A percentile compares a stretch with the other conserved stretches of the same genome.
These are phyloP conservation scores for Podaxis sp. DNA, from an alignment of 768 basidiomycete species.

Conservation along the genomic window DNA sequence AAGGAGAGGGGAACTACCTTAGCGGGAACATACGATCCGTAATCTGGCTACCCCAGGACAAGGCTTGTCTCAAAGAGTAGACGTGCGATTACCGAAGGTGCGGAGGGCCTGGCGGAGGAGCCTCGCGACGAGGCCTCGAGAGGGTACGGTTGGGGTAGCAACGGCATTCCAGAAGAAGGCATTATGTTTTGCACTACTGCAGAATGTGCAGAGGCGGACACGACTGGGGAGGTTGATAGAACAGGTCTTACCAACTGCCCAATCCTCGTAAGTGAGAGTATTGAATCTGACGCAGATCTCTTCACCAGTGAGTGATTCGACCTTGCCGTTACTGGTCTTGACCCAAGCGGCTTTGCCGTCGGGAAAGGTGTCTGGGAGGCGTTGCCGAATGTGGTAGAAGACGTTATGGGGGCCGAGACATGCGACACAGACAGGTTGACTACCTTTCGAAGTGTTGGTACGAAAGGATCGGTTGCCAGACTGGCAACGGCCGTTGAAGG, in stretches of 20 bases:
- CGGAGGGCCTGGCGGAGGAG: too few relatives aligned
- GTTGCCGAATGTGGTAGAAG: background rate
- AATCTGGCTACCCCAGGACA: too few relatives aligned
- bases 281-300: background rate
- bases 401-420: background rate
- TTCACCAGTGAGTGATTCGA: background rate
- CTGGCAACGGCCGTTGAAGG: background rate
- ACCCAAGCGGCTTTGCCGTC: background rate
- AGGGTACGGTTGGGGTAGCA: background rate
- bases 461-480: background rate
- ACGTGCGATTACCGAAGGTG: too few relatives aligned
- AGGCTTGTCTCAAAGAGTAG: too few relatives aligned
- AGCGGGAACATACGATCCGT: too few relatives aligned
- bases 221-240: background rate
- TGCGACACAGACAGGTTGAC: background rate
- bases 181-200: background rate
- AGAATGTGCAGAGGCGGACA: background rate
- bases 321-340: background rate
- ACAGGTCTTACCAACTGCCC: background rate
- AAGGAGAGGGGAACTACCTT: too few relatives aligned
- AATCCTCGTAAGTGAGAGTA: background rate
- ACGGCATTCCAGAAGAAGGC: background rate
- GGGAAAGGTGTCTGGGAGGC: background rate
- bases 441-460: background rate
- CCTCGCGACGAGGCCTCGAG: too few relatives aligned